Conservation (phyloP, 2,329 filamentous ascomycete genomes). For the Onygena corvina region DNA sequence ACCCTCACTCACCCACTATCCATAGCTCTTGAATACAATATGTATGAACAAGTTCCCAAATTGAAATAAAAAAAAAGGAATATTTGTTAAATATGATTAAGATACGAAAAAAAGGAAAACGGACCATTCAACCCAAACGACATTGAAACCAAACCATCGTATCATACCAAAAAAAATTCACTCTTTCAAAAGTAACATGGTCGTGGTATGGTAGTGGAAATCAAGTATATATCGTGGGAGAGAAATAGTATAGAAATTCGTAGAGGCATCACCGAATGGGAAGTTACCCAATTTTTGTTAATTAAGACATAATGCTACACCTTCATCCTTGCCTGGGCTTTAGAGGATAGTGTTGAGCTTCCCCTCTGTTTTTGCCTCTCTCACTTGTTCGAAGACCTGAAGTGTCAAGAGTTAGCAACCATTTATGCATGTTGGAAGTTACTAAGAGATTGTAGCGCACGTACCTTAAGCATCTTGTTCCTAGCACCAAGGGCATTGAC, state of each 20-base stretch:
- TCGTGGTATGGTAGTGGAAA: background rate
- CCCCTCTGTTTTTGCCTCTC: slow-evolving; percentile 62
- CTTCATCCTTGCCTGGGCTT: slow-evolving; percentile 10
- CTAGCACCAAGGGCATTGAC: slow-evolving; percentile 90
- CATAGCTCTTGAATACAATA: background rate
- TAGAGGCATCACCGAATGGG: slow-evolving; percentile 4
- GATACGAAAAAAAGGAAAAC: background rate
- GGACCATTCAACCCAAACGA: background rate
- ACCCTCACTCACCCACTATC: background rate
- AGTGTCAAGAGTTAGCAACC: background rate
- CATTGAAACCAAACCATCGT: background rate
- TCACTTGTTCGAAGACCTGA: slow-evolving; percentile 88
- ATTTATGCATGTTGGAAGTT: background rate
- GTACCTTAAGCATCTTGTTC: slow-evolving; percentile 92
- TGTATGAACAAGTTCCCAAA: slow-evolving; percentile 1
- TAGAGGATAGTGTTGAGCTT: slow-evolving; percentile 42
- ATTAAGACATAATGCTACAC: slow-evolving; percentile 3
- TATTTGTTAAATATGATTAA: slow-evolving; percentile 1
- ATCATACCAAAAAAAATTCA: background rate
- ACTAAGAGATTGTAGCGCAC: background rate
- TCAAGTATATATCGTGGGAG: slow-evolving; percentile 2
- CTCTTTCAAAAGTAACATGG: background rate
- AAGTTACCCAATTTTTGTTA: background rate
- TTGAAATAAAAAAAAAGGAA: background rate
- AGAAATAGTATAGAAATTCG: slow-evolving; percentile 5